Conservation (phyloP, 2,329 filamentous ascomycete genomes). For the Pleurostoma richardsiae region DNA sequence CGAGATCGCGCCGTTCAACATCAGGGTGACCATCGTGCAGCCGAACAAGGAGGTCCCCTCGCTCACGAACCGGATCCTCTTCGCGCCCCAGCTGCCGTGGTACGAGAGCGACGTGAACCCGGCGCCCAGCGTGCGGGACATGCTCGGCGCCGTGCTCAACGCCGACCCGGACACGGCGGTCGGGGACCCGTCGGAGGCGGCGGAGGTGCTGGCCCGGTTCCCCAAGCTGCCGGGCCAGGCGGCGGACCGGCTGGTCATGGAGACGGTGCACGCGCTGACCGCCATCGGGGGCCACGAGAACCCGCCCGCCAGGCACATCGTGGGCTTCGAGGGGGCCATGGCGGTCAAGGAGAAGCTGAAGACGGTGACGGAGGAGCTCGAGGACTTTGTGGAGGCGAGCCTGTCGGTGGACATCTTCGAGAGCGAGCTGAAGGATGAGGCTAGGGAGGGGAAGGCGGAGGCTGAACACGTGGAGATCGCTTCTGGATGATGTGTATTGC, state of each 20-base stretch:
- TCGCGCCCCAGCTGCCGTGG: slow-evolving; percentile 68
- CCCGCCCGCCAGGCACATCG: slow-evolving; percentile 88
- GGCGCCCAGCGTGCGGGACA: slow-evolving; percentile 77
- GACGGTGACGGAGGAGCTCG: slow-evolving; percentile 91
- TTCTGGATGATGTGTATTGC: background rate
- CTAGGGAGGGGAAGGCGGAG: slow-evolving; percentile 32
- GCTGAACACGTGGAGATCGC: background rate
- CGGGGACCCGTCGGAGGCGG: slow-evolving; percentile 28
- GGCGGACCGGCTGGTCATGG: slow-evolving; percentile 70
- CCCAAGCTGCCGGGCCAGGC: slow-evolving; percentile 65
- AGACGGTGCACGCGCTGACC: slow-evolving; percentile 86
- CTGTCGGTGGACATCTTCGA: slow-evolving; percentile 74
- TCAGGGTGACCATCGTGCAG: slow-evolving; percentile 94
- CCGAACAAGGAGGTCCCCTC: slow-evolving; percentile 89
- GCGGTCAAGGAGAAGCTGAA: slow-evolving; percentile 95
- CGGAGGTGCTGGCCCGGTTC: slow-evolving; percentile 61
- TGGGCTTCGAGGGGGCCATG: slow-evolving; percentile 80
- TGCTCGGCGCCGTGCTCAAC: slow-evolving; percentile 76
- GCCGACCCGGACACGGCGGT: slow-evolving; percentile 60
- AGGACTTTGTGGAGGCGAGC: slow-evolving; percentile 92
- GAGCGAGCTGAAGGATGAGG: slow-evolving; percentile 48
- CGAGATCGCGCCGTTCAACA: slow-evolving; percentile 93
- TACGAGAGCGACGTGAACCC: slow-evolving; percentile 64
- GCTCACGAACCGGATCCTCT: slow-evolving; percentile 80
- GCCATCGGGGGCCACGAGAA: slow-evolving; percentile 96